These are phyloP conservation scores for Sugiyamaella valdiviana DNA, from an alignment of 805 yeast species.

Conservation along the genomic window DNA sequence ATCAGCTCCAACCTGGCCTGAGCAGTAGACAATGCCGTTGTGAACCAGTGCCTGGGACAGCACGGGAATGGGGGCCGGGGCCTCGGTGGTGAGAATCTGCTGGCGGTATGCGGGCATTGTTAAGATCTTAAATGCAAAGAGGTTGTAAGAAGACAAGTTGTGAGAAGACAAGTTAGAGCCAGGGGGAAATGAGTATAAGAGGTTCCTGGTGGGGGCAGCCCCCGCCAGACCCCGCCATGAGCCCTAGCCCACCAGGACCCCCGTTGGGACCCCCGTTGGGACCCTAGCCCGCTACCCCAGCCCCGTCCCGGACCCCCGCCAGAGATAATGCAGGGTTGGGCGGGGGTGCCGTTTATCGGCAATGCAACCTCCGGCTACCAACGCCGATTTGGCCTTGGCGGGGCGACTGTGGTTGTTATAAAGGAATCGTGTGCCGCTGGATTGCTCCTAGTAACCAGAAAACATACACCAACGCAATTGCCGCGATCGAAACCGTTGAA, in stretches of 20 bases:
- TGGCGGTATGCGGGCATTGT: constrained; percentile 11
- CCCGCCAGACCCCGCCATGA: background rate
- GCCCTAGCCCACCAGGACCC: too few species aligned
- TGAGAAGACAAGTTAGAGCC: background rate
- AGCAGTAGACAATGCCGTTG: constrained; percentile 64
- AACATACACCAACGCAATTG: background rate
- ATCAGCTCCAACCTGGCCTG: constrained; percentile 56
- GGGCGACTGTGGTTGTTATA: background rate
- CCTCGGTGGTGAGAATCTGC: constrained; percentile 55
- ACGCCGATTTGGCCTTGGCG: background rate
- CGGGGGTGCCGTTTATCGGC: background rate
- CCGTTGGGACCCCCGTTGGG: too few species aligned
- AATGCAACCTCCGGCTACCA: background rate
- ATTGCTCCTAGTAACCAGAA: too few species aligned
- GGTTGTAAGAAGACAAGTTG: background rate
- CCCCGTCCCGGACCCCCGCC: background rate
- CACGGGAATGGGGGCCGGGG: constrained; percentile 88
- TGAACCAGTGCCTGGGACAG: constrained; percentile 85
- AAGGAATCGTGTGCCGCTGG: background rate
- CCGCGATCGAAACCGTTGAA: background rate
- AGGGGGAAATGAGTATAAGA: background rate
- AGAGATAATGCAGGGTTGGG: background rate
- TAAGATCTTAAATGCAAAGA: background rate
- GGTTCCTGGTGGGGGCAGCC: background rate
- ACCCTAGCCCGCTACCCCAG: background rate